Evolutionary conservation across 768 basidiomycete genomes (phyloP).

Genomic region (Ephemerocybe angulata): DNA sequence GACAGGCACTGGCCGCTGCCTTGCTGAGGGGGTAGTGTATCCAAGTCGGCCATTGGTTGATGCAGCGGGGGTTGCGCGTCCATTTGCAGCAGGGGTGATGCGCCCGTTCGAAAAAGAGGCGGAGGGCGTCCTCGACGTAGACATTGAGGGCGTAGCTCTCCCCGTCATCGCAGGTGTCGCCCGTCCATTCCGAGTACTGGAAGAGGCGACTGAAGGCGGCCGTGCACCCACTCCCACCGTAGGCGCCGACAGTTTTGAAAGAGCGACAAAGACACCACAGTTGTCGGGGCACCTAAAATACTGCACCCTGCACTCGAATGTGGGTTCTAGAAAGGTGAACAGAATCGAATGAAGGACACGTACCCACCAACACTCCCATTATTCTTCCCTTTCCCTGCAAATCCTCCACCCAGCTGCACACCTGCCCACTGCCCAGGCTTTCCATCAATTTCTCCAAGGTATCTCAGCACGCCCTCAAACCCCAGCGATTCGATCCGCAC

Average conservation of each 20-base stretch:
- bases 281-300: conserved; percentile 84
- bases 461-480: conserved; percentile 79
- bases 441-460: conserved; percentile 81
- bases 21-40: conserved; percentile 37
- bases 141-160: conserved; percentile 47
- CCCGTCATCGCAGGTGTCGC: conserved; percentile 56
- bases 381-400: conserved; percentile 91
- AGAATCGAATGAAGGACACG: conserved; percentile 30
- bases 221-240: conserved; percentile 62
- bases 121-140: conserved; percentile 33
- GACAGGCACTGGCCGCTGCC: conserved; percentile 28
- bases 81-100: conserved; percentile 38
- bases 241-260: conserved; percentile 74
- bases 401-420: conserved; percentile 83
- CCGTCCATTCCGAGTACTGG: conserved; percentile 50
- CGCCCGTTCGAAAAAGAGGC: conserved; percentile 38
- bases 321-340: conserved; percentile 4
- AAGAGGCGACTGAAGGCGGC: conserved; percentile 80
- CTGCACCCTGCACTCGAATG: conserved; percentile 49
- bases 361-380: conserved; percentile 87
- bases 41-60: conserved; percentile 35
- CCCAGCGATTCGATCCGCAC: conserved; percentile 87
- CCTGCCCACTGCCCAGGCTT: conserved; percentile 93
- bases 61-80: conserved; percentile 48
- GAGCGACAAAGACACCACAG: conserved; percentile 89